Evolutionary conservation across 345 rosid species (phyloP).

Genomic region (Pugionium cornutum): DNA sequence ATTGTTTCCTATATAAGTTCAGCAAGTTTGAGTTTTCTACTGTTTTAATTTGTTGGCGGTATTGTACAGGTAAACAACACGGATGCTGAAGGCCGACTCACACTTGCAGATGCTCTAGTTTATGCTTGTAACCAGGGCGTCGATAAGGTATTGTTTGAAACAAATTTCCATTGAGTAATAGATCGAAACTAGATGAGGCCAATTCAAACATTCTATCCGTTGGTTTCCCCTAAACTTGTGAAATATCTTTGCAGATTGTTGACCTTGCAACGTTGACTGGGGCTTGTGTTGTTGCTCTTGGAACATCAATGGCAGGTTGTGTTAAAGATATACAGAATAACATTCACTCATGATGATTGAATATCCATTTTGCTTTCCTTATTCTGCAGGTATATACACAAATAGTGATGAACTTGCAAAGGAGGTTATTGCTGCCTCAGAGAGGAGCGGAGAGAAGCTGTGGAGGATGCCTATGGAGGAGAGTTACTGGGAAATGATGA

Average conservation of each 20-base stretch:
- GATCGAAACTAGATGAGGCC: constrained; percentile 24
- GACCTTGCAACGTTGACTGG: constrained; percentile 69
- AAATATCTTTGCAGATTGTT: constrained; percentile 27
- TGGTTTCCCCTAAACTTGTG: constrained; percentile 13
- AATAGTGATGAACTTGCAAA: constrained; percentile 80
- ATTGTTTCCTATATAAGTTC: not conserved
- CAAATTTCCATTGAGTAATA: not conserved
- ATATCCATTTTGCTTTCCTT: not conserved
- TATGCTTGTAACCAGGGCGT: constrained; percentile 93
- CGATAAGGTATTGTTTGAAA: constrained; percentile 61
- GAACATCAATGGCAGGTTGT: constrained; percentile 88
- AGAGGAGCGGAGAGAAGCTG: constrained; percentile 81
- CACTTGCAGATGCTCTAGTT: constrained; percentile 94
- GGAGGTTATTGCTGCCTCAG: constrained; percentile 77
- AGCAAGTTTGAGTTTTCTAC: constrained; percentile 7
- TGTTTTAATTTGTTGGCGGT: constrained; percentile 3
- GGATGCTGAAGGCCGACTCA: constrained; percentile 97
- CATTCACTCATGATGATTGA: not conserved
- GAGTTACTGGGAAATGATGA: constrained; percentile 96
- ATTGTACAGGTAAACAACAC: constrained; percentile 83
- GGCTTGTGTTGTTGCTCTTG: constrained; percentile 86
- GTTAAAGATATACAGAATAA: not conserved
- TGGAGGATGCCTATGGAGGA: constrained; percentile 99
- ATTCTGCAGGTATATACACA: constrained; percentile 71
- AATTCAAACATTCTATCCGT: constrained; percentile 9